Percentiles rank a stretch among this genome's conserved stretches.
Conservation (phyloP, 192 early-diverging fungal species). For the Geranomyces variabilis region DNA sequence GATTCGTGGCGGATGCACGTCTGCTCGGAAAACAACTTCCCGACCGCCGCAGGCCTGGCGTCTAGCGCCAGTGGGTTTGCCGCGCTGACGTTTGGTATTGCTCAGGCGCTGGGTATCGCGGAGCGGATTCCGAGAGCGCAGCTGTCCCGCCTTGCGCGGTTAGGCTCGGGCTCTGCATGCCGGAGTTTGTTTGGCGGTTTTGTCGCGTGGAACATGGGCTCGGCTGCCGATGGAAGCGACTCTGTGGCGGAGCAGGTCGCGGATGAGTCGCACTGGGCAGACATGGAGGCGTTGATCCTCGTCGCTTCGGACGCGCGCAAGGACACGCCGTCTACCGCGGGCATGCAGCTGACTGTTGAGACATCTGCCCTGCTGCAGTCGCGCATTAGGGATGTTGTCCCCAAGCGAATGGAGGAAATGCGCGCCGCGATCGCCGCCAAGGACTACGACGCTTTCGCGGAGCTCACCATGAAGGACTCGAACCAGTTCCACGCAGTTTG, state of each 20-base stretch:
- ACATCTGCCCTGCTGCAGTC: slow-evolving; percentile 85
- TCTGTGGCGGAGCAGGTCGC: slow-evolving; percentile 93
- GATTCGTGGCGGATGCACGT: slow-evolving; percentile 78
- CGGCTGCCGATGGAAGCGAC: slow-evolving; percentile 65
- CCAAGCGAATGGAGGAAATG: slow-evolving; percentile 88
- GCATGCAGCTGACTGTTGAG: slow-evolving; percentile 97
- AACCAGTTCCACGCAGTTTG: slow-evolving; percentile 99
- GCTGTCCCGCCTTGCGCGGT: slow-evolving; percentile 86
- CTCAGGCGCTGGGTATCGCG: slow-evolving; percentile 68
- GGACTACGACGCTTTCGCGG: slow-evolving; percentile 91
- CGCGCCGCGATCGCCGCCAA: slow-evolving; percentile 76
- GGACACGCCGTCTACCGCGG: slow-evolving; percentile 85
- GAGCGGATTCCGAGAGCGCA: slow-evolving; percentile 55
- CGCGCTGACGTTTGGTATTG: slow-evolving; percentile 83
- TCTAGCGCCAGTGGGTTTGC: slow-evolving; percentile 97
- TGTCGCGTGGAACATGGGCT: slow-evolving; percentile 96
- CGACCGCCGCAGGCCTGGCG: slow-evolving; percentile 97
- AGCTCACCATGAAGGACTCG: slow-evolving; percentile 95
- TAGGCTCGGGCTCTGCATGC: slow-evolving; percentile 97
- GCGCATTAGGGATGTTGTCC: slow-evolving; percentile 77
- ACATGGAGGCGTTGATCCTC: slow-evolving; percentile 92
- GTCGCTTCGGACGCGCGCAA: slow-evolving; percentile 94
- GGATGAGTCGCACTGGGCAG: slow-evolving; percentile 89
- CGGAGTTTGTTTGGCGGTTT: slow-evolving; percentile 97
- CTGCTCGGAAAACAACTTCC: slow-evolving; percentile 99